Percentiles rank a stretch among this genome's conserved stretches.
Conservation (phyloP, 768 basidiomycete genomes). For the Multifurca ochricompacta region DNA sequence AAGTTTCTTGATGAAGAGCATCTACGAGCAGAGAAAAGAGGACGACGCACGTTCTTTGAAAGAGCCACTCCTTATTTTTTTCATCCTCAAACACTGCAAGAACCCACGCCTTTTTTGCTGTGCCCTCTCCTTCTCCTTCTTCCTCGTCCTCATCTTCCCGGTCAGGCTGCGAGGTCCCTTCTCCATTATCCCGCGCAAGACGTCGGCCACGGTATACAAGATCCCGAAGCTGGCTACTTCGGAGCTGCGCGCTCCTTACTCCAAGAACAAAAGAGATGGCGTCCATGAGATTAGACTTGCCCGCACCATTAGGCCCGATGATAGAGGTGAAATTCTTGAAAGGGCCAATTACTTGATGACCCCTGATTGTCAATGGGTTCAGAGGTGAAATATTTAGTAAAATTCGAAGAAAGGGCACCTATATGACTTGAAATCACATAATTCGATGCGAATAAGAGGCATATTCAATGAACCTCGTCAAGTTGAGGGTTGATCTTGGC, state of each 20-base stretch:
- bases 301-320: constrained; percentile 98
- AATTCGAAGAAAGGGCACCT: constrained; percentile 37
- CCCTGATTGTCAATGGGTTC: constrained; percentile 32
- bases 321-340: constrained; percentile 92
- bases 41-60: constrained; percentile 76
- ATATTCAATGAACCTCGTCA: constrained; percentile 37
- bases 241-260: constrained; percentile 86
- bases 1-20: not conserved
- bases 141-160: constrained; percentile 40
- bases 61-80: constrained; percentile 76
- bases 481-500: not conserved
- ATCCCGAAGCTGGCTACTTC: constrained; percentile 91
- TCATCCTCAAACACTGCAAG: constrained; percentile 81
- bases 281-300: constrained; percentile 99
- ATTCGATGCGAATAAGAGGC: constrained; percentile 80
- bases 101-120: constrained; percentile 93
- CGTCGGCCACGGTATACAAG: constrained; percentile 89
- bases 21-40: not conserved
- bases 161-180: constrained; percentile 31
- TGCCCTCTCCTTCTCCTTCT: constrained; percentile 59
- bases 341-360: constrained; percentile 81
- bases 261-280: constrained; percentile 99
- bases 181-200: constrained; percentile 44
- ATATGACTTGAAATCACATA: constrained; percentile 98
- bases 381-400: constrained; percentile 11